These are phyloP conservation scores for Chaetoceros tenuissimus DNA, from an alignment of 108 stramenopile species.

Conservation along the genomic window DNA sequence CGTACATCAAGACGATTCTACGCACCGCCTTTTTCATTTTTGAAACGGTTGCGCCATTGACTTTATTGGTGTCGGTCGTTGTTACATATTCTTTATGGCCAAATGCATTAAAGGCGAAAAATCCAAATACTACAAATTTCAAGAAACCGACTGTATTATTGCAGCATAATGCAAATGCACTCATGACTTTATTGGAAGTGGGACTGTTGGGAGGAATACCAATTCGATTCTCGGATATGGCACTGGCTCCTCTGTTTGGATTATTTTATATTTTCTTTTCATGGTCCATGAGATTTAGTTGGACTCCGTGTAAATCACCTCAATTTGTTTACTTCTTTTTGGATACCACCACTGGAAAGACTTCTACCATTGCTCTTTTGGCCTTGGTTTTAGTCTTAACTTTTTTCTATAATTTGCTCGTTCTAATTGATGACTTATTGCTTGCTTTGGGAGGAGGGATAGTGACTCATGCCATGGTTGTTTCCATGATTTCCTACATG, in stretches of 20 bases:
- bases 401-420: constrained; percentile 35
- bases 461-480: background rate
- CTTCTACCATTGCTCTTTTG: constrained; percentile 35
- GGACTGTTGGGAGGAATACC: constrained; percentile 44
- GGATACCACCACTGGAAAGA: constrained; percentile 47
- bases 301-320: constrained; percentile 29
- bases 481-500: background rate
- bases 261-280: constrained; percentile 39
- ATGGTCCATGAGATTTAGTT: constrained; percentile 34
- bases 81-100: constrained; percentile 68
- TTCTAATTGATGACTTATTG: background rate
- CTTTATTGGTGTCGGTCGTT: constrained; percentile 42
- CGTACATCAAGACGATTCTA: constrained; percentile 40
- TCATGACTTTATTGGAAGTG: constrained; percentile 40
- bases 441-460: background rate
- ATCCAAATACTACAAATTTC: constrained; percentile 26
- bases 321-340: constrained; percentile 55
- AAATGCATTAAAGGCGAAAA: constrained; percentile 21
- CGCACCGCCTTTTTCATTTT: constrained; percentile 46
- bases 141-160: constrained; percentile 32
- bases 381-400: constrained; percentile 27
- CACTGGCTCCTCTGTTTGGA: constrained; percentile 36
- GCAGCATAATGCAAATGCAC: constrained; percentile 47
- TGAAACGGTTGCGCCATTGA: constrained; percentile 55
- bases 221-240: constrained; percentile 29